Base-by-base conservation (phyloP, 345 rosid species). In the Euphorbia tirucalli region DNA sequence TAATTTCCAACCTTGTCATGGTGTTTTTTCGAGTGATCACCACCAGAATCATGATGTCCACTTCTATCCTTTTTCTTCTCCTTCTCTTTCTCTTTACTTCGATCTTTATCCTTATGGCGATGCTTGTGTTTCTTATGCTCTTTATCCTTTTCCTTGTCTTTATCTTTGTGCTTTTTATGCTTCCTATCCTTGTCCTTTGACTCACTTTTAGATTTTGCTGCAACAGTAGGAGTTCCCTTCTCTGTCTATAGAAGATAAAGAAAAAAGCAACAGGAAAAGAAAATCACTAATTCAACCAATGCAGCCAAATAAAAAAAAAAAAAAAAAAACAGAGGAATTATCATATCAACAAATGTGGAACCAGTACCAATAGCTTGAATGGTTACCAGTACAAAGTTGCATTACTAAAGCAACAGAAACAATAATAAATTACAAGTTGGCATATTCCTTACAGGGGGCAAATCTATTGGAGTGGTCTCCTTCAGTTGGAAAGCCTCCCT, bases 81-180 rank as follows among this genome's bases (percentile, higher is more conserved):
- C 86, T 83, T 89, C 71, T 91, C 92, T 74, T 87, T 90, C 50
- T 91, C 94, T 80, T 90, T 92, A 79, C 84, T 89, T 72, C 90
- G 85, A 75, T 88, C 97, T 85, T 75, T 82, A 71, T 84, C 85
- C 68, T 87, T 91, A 73, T 87, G 97, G 63, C 84, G 87, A 79
- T 87, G 97, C 73, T 88, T 94, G 79, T 85, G 97, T 86, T 87
- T 90, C 92, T 89, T 90, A 78, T 89, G 96, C 84, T 88, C 96
- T 87, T 83, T 88, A 75, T 95, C 94, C 77, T 90, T 92, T 49
- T 87, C 97, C 83, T 87, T 90, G 65, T 90, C 96, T 73, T 81
- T 89, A 72, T 94, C 97, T 81, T 72, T 94, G 82, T 83, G 93
- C 82, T 89, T 94, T 82, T 86, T 94, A 83, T 87, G 98, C 84